Base-by-base conservation (phyloP, 2,329 filamentous ascomycete species). In the Amauroascus verrucosus region DNA sequence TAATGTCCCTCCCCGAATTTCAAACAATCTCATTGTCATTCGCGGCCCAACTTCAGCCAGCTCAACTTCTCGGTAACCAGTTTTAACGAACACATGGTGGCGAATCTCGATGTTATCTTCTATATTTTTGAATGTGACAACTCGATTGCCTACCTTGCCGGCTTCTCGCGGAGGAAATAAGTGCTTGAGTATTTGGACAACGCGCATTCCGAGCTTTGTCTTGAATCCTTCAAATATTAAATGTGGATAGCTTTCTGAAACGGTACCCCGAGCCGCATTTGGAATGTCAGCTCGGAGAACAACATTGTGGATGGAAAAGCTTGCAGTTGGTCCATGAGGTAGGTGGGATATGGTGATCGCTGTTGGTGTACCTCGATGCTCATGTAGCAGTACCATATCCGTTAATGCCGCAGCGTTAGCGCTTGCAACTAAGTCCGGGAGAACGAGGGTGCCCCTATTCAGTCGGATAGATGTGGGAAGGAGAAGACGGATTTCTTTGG, bases 1-100 rank as follows among this genome's bases (percentile, higher is more conserved):
- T 56, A 96, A 74, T 3, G 91, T 95, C 14, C 93, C 91, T 51
- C 84, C 85, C 45, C 90, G 79, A 57, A 98, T 95, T 73, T 97
- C 88, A 65, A 97, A 98, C 51, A 89, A 75, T 60, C 88, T 79
- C 88, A 97, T 93, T n/a, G 89, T 95, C 88, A 97, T 95, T 54
- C 93, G 79, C 1, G 93, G 93, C 0, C 91, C 89, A 48, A 95
- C 88, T 68, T 95, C 89, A 13, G 86, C 84, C 62, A 95, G 72
- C 69, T 95, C 89, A 2, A 97, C 88, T 55, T 85, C 87, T 65
- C 95, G 84, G 65, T 91, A 93, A 0, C 87, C 85, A 0, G 93
- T 97, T 67, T 87, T 84, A 16, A 98, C 91, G 65, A 96, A 98
- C 1, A 98, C 90, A 67, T 89, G 85, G 67, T 95, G 88, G 3